These are phyloP conservation scores for Monosporascus sp. DNA, from an alignment of 2,329 filamentous ascomycete genomes.

Conservation along the genomic window DNA sequence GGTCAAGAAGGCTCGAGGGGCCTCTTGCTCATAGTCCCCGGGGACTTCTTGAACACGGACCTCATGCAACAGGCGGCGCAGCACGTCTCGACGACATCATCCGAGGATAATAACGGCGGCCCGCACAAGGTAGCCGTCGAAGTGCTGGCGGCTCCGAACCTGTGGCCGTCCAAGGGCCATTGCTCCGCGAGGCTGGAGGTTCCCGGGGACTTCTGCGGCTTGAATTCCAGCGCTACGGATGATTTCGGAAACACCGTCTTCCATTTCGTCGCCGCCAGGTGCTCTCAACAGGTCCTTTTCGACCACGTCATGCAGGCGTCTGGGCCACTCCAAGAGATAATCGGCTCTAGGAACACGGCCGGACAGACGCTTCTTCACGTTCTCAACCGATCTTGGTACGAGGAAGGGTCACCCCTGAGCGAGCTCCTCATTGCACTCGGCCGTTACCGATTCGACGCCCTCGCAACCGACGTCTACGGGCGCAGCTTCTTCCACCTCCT, in stretches of 20 bases:
- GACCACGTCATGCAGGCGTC: constrained; percentile 12
- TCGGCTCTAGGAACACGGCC: constrained; percentile 22
- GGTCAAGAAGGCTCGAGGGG: neutral
- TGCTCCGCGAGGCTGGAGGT: constrained; percentile 11
- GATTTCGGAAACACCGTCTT: constrained; percentile 49
- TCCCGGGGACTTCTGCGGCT: constrained; percentile 19
- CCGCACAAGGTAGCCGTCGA: constrained; percentile 27
- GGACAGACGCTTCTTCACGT: constrained; percentile 27
- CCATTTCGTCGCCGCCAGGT: constrained; percentile 28
- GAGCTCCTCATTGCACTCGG: constrained; percentile 16
- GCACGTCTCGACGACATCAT: constrained; percentile 18
- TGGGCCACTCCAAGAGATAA: constrained; percentile 14
- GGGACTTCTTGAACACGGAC: constrained; percentile 40
- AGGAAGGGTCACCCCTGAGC: constrained; percentile 13
- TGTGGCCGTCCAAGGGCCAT: constrained; percentile 4
- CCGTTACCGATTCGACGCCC: constrained; percentile 15
- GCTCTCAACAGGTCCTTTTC: constrained; percentile 13
- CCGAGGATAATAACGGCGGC: constrained; percentile 20
- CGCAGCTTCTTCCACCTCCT: constrained; percentile 29
- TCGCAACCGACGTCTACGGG: constrained; percentile 25
- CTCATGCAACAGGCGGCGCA: constrained; percentile 3
- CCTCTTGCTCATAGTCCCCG: constrained; percentile 34
- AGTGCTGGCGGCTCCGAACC: constrained; percentile 2
- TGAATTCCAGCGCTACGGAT: constrained; percentile 35
- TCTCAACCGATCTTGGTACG: constrained; percentile 25